Evolutionary conservation across 805 yeast species (phyloP).

Genomic region (Myxozyma vanderwaltii): DNA sequence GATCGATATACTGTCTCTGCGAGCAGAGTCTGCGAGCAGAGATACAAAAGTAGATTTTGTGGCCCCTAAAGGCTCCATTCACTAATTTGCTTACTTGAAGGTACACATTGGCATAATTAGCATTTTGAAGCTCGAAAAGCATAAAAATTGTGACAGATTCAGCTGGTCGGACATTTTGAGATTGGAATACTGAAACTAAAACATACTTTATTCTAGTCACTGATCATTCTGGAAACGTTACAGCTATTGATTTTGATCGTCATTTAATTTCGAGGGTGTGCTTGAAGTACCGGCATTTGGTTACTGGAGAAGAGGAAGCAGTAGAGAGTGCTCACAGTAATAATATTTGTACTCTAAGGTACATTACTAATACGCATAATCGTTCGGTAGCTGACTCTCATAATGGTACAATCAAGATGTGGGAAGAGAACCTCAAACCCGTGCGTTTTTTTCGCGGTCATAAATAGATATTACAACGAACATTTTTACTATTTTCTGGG

Average conservation of each 20-base stretch:
- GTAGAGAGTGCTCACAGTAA: conserved; percentile 11
- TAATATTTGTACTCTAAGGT: conserved; percentile 13
- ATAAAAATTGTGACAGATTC: conserved; percentile 15
- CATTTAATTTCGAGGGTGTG: too few species aligned
- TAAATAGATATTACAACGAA: not conserved
- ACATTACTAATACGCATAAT: not conserved
- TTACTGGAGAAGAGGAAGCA: not conserved
- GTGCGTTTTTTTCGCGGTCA: not conserved
- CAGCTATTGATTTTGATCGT: conserved; percentile 15
- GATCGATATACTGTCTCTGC: conserved; percentile 76
- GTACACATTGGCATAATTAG: conserved; percentile 9
- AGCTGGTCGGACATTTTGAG: conserved; percentile 12
- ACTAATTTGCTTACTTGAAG: not conserved
- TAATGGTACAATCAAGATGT: conserved; percentile 19
- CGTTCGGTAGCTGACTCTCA: conserved; percentile 22
- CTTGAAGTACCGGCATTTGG: too few species aligned
- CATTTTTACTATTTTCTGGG: not conserved
- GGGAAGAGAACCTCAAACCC: not conserved
- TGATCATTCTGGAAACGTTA: conserved; percentile 21
- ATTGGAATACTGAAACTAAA: conserved; percentile 12
- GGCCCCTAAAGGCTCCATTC: not conserved
- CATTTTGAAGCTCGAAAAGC: not conserved
- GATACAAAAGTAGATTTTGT: conserved; percentile 47
- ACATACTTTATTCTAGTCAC: not conserved
- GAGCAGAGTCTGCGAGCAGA: conserved; percentile 84